Evolutionary conservation across 1,284 basidiomycete species (phyloP).

Genomic region (Puccinia brachypodii): DNA sequence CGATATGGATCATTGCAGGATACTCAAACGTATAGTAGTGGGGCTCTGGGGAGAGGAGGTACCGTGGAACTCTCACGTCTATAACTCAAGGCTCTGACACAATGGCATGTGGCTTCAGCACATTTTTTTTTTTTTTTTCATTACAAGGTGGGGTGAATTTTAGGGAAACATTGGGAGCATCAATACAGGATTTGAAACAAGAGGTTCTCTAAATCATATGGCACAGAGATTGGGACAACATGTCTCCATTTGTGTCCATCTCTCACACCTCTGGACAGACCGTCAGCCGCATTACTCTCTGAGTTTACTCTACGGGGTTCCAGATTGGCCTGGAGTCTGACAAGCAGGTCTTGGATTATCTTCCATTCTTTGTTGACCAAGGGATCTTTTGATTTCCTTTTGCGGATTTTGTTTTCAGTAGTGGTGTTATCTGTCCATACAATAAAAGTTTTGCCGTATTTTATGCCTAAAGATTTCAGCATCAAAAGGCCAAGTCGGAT

Average conservation of each 20-base stretch:
- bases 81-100: too few relatives aligned
- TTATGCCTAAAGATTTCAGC: neutral
- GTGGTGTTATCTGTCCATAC: conserved; percentile 6
- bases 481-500: neutral
- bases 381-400: neutral
- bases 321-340: neutral
- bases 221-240: neutral
- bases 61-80: too few relatives aligned
- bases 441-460: neutral
- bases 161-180: too few relatives aligned
- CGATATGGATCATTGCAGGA: too few relatives aligned
- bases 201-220: neutral
- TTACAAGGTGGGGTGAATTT: too few relatives aligned
- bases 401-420: neutral
- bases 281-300: neutral
- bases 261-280: neutral
- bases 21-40: too few relatives aligned
- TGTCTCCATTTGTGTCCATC: neutral
- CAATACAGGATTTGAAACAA: neutral
- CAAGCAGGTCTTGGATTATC: neutral
- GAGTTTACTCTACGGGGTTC: neutral
- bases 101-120: neutral
- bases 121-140: neutral
- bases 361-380: neutral
- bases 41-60: too few relatives aligned